Base-by-base conservation (phyloP, 306 rosid species). In the barrel medic (Medicago truncatula) region DNA sequence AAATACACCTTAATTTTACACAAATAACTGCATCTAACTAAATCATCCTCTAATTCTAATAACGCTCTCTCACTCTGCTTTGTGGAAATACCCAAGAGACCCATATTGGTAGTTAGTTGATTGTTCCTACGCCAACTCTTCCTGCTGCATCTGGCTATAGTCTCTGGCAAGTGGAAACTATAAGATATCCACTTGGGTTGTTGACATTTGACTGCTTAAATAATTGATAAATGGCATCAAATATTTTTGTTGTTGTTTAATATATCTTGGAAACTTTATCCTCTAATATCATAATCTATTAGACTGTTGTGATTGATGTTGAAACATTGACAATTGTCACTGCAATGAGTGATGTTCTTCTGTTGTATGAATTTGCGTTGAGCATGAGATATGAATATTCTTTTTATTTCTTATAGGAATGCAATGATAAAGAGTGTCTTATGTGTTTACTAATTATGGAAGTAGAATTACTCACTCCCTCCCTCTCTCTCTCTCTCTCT, bases 261-360 rank as follows among this genome's bases (percentile, higher is more conserved):
- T 71, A 36, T 23, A 69, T 62, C 74, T 15, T 36, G 17, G 40
- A 57, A 57, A 53, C 58, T 52, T 70, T 34, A 36, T 50, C 58
- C 3, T 61, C 1, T 28, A 36, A 6, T 67, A 5, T 13, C 52
- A 7, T 69, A 58, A 68, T 68, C n/a, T 31, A 12, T 39, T 47
- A 34, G 65, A 74, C 68, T 43, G 60, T 31, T 54, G 54, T 70
- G 46, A 36, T 47, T 36, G 69, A 23, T 66, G 54, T 54, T 66
- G 36, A 44, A 66, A 34, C 36, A 28, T 36, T 67, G 71, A 36
- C 43, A 54, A 13, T 31, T 25, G 25, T 65, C 60, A 4, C 66
- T 14, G 49, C 44, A 61, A 70, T 53, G 16, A 9, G 68, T 49
- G 23, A 46, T 57, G 44, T 75, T 40, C 31, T 49, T 60, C 77